A percentile compares a stretch with the other conserved stretches of the same genome.
phyloP scores from a whole-genome alignment of 345 rosid genomes.

The Aegle marmelos region DNA sequence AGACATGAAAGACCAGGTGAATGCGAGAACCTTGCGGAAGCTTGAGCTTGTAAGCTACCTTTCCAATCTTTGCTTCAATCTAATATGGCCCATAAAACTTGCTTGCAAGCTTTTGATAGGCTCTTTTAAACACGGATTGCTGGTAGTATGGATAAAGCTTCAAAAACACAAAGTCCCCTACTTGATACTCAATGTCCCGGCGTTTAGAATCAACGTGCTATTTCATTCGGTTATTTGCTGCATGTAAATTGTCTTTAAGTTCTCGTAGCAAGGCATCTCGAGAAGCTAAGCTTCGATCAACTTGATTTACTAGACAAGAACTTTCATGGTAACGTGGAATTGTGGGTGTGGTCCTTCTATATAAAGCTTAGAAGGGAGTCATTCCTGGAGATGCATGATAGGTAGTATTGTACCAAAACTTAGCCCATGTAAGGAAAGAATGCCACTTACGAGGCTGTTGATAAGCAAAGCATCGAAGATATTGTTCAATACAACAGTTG shows the following conservation, averaged over 20 bases:
- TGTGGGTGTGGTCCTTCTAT: not conserved
- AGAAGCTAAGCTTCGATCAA: not conserved
- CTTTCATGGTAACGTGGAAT: not conserved
- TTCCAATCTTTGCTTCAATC: not conserved
- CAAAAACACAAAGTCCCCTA: not conserved
- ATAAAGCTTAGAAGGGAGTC: no score
- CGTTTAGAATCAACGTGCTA: not conserved
- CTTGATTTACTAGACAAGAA: not conserved
- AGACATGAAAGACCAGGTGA: no score
- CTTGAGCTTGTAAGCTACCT: not conserved
- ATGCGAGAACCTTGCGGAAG: no score
- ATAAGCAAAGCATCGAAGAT: no score
- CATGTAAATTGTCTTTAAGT: constrained; percentile 1
- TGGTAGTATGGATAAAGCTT: not conserved
- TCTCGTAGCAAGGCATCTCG: not conserved
- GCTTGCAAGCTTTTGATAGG: not conserved
- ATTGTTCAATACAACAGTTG: no score
- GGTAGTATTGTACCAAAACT: no score
- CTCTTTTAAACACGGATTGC: not conserved
- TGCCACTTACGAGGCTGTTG: no score
- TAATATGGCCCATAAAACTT: not conserved
- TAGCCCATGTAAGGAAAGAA: no score
- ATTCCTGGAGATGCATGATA: no score
- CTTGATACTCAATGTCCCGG: not conserved
- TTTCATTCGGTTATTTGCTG: constrained; percentile 1